A percentile compares a stretch with the other conserved stretches of the same genome.
Conservation (phyloP, 192 early-diverging fungal genomes). For the Allomyces macrogynus region DNA sequence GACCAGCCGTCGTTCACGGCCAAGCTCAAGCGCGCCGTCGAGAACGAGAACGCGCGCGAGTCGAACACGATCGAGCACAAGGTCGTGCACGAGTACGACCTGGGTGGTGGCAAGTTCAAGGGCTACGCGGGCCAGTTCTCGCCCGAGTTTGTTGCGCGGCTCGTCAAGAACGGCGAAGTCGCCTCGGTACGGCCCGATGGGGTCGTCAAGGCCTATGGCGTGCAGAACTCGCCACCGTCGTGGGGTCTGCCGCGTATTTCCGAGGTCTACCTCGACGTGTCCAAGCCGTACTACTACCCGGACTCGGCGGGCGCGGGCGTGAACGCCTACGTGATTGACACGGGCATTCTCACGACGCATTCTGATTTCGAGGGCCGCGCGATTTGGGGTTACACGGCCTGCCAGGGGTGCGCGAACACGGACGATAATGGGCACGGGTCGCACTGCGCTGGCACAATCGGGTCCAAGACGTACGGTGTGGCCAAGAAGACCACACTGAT, state of each 20-base stretch:
- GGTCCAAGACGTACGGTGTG: constrained; percentile 38
- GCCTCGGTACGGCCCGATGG: constrained; percentile 18
- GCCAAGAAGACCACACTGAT: constrained; percentile 53
- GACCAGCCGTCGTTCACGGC: no score
- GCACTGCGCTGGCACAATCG: constrained; percentile 30
- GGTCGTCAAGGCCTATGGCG: constrained; percentile 12
- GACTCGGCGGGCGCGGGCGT: constrained; percentile 35
- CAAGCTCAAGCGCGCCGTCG: no score
- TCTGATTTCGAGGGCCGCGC: constrained; percentile 31
- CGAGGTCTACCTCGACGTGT: constrained; percentile 22
- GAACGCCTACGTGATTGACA: constrained; percentile 45
- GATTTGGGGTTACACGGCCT: constrained; percentile 22
- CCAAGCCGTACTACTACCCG: constrained; percentile 32
- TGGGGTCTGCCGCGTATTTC: constrained; percentile 30
- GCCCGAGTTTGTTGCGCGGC: constrained; percentile 7
- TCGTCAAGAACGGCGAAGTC: constrained; percentile 13
- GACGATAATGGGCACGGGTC: constrained; percentile 35
- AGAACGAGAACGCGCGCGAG: no score
- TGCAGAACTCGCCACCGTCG: constrained; percentile 12
- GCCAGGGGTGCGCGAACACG: constrained; percentile 11
- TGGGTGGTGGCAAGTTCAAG: constrained; percentile 12
- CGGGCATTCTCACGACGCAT: constrained; percentile 26
- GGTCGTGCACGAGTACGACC: constrained; percentile 5
- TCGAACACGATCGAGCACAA: no score
- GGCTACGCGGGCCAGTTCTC: constrained; percentile 16